These are phyloP conservation scores for Ogataea populi-albae DNA, from an alignment of 805 yeast species.

Conservation along the genomic window DNA sequence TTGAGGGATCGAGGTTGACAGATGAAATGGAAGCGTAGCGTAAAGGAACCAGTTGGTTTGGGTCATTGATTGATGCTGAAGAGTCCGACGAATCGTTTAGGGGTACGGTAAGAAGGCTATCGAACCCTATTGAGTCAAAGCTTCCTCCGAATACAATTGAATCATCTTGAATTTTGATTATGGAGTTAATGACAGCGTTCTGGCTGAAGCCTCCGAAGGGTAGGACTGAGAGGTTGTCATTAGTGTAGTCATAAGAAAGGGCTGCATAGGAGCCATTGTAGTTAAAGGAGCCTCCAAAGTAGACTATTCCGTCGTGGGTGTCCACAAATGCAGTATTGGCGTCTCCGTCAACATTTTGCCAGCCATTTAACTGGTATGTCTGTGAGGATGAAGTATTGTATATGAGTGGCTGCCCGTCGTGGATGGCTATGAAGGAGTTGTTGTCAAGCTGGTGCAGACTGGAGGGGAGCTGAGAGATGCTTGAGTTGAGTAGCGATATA, in stretches of 20 bases:
- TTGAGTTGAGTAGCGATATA: slow-evolving; percentile 11
- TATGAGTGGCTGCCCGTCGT: slow-evolving; percentile 26
- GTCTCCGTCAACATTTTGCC: slow-evolving; percentile 36
- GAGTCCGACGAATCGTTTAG: slow-evolving; percentile 31
- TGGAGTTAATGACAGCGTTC: slow-evolving; percentile 58
- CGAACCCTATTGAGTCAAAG: slow-evolving; percentile 57
- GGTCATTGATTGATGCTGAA: slow-evolving; percentile 39
- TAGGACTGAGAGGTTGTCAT: slow-evolving; percentile 41
- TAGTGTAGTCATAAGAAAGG: slow-evolving; percentile 56
- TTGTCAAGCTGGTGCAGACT: slow-evolving; percentile 12
- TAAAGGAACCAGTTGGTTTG: slow-evolving; percentile 62
- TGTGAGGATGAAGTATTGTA: slow-evolving; percentile 10
- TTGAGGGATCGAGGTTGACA: slow-evolving; percentile 38
- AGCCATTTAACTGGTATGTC: slow-evolving; percentile 12
- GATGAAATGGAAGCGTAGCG: slow-evolving; percentile 51
- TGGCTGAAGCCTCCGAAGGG: slow-evolving; percentile 78
- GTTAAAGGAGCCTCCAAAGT: slow-evolving; percentile 77
- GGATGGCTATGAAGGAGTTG: slow-evolving; percentile 21
- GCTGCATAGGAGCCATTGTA: slow-evolving; percentile 53
- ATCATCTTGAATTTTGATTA: slow-evolving; percentile 44
- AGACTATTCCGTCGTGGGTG: slow-evolving; percentile 45
- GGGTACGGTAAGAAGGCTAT: slow-evolving; percentile 39
- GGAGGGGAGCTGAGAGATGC: slow-evolving; percentile 12
- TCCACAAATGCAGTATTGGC: slow-evolving; percentile 50
- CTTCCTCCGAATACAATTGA: slow-evolving; percentile 78